A percentile compares a stretch with the other conserved stretches of the same genome.
phyloP scores from a whole-genome alignment of 306 rosid genomes.

The Amphicarpaea edgeworthii region DNA sequence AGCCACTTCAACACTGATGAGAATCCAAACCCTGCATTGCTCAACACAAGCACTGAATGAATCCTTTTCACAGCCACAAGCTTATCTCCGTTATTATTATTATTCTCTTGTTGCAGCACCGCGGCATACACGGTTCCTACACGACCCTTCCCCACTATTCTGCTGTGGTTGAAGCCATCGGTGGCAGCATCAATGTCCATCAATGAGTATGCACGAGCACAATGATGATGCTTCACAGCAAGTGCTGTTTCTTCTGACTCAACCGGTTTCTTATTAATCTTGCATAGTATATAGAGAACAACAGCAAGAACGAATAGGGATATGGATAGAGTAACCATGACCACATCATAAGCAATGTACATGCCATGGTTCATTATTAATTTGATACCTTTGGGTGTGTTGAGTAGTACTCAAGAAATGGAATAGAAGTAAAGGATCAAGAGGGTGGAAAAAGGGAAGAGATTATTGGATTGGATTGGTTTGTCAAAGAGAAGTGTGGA shows the following conservation, averaged over 20 bases:
- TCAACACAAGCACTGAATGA: constrained; percentile 9
- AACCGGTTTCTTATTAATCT: constrained; percentile 23
- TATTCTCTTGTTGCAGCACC: constrained; percentile 22
- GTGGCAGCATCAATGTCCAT: constrained; percentile 27
- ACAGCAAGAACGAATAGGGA: background rate
- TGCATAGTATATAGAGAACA: background rate
- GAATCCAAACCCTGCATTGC: constrained; percentile 20
- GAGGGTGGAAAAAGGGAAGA: background rate
- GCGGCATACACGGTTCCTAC: constrained; percentile 10
- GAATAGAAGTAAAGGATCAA: constrained; percentile 5
- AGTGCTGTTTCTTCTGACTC: background rate
- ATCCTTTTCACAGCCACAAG: constrained; percentile 26
- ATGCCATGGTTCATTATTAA: background rate
- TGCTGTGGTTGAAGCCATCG: constrained; percentile 6
- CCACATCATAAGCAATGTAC: constrained; percentile 6
- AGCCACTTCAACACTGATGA: constrained; percentile 48
- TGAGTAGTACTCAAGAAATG: background rate
- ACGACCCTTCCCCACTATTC: constrained; percentile 23
- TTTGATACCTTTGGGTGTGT: background rate
- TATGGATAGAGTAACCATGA: constrained; percentile 14
- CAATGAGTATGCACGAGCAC: constrained; percentile 17
- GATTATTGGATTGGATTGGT: constrained; percentile 20
- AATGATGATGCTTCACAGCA: background rate
- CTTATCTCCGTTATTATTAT: no score
- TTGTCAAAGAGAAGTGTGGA: background rate